Base-by-base conservation (phyloP, 2,329 filamentous ascomycete genomes). In the Xylariaceae sp. region DNA sequence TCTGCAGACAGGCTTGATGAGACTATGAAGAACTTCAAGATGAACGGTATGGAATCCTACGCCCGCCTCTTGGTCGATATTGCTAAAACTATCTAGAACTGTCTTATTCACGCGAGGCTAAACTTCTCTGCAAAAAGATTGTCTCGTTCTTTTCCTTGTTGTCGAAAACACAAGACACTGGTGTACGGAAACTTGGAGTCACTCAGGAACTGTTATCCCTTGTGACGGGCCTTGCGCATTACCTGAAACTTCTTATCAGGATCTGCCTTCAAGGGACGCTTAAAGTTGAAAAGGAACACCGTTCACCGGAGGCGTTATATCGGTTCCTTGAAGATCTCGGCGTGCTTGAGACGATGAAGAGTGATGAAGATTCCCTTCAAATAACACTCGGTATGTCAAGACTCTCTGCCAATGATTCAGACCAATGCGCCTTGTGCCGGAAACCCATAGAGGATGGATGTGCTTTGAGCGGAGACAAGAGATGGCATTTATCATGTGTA, bases 71-170 rank as follows among this genome's bases (percentile, higher is more conserved):
- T 19, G 37, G 18, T 20, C 48, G 16, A 54, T 10, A 21, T 54
- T 69, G 64, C 65, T 59, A 54, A 63, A 64, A 51, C 67, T 47
- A 20, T 60, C 29, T 71, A 90, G 92, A 90, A 60, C 82, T 99
- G 59, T 91, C 92, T 9, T 99, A 98, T 71, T 89, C 90, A 18
- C 87, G 95, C 67, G 95, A 99, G 77, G 90, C 95, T n/a, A 99
- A 99, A 75, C 81, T 99, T 48, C 84, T 99, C n/a, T 99, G 95
- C 80, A 99, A 99, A 76, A 99, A 99, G 75, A 96, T 99, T 52
- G 95, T 99, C 5, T 91, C 93, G 21, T 99, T 99, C 79, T 99
- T 99, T 73, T 92, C 92, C 12, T 79, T 99, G 18, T 81, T 99
- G 7, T 96, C 93, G 5, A 96, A 96, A 73, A 95, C 93, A 1